A percentile compares a stretch with the other conserved stretches of the same genome.
phyloP scores from a whole-genome alignment of 768 basidiomycete species.

The Tricholoma terreum region DNA sequence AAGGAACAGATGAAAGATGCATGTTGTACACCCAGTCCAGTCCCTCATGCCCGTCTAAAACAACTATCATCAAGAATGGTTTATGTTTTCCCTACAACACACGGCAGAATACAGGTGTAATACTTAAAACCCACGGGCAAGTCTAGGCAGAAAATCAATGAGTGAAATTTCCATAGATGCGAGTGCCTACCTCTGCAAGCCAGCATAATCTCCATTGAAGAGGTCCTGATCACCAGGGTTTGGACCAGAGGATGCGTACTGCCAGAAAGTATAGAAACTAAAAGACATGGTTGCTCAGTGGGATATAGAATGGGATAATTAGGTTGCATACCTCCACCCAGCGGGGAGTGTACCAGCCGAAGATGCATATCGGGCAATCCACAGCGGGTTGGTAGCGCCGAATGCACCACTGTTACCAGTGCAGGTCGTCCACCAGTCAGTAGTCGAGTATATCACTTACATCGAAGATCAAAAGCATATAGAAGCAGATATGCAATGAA shows the following conservation, averaged over 20 bases:
- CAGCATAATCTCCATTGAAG: constrained; percentile 51
- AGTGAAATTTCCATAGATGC: neutral
- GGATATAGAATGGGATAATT: neutral
- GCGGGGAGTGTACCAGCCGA: constrained; percentile 53
- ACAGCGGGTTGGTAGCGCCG: constrained; percentile 50
- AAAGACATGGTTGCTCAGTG: neutral
- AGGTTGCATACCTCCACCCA: constrained; percentile 45
- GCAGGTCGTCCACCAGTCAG: constrained; percentile 66
- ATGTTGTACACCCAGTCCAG: too few relatives aligned
- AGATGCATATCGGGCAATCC: constrained; percentile 56
- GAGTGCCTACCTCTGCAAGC: constrained; percentile 33
- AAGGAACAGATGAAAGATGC: too few relatives aligned
- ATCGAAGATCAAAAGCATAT: neutral
- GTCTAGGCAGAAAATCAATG: neutral
- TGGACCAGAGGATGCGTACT: constrained; percentile 52
- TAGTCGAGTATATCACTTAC: constrained; percentile 59
- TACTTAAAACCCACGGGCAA: neutral
- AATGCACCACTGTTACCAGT: constrained; percentile 58
- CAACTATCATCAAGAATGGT: too few relatives aligned
- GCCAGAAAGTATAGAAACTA: constrained; percentile 57
- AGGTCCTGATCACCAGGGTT: constrained; percentile 57
- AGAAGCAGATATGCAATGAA: neutral
- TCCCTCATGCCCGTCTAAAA: too few relatives aligned
- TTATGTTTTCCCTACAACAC: too few relatives aligned
- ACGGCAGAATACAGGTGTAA: neutral